Base-by-base conservation (phyloP, 2,329 filamentous ascomycete genomes). In the Beauveria scarabaeidicola region DNA sequence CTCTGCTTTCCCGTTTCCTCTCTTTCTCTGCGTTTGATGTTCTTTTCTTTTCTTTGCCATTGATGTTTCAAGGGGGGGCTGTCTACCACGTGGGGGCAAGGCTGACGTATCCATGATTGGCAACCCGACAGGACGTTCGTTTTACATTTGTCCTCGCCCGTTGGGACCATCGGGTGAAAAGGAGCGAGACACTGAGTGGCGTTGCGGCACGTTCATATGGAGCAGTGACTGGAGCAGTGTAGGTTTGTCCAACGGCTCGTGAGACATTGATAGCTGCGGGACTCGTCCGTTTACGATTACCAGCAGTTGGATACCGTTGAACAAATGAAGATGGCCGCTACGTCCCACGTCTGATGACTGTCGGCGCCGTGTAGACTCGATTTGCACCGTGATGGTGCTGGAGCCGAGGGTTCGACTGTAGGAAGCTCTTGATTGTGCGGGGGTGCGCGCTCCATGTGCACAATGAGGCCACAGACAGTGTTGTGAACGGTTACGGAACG, bases 121-220 rank as follows among this genome's bases (percentile, higher is more conserved):
- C n/a, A 25, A 36, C 19, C 17, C 32, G 10, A 52, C 48, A 83
- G 81, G 82, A 5, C 77, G 84, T 40, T 83, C 82, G 1, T 87
- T 87, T 68, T 87, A 82, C 69, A 81, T 85, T 60, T 87, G 84
- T 63, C 70, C 79, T 15, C 81, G 87, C 44, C 94, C 94, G 4
- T 75, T 97, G 2, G 93, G 91, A 0, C 91, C 91, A 1, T 89
- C 87, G 25, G 94, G 91, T 0, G 83, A 88, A 65, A 94, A 94
- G 70, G 92, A 96, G 72, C 88, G 79, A 61, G 88, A 86, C 2
- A 91, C 91, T 0, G 81, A 94, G 69, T 97, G 92, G 90, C 84
- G 90, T 47, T 97, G 93, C 72, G 78, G 81, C 2, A 96, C 91
- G 0, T 97, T 97, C 66, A 91, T 87, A 36, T 85, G 82, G 85